phyloP scores from a whole-genome alignment of 768 basidiomycete species.

The Boletus reticuloceps region DNA sequence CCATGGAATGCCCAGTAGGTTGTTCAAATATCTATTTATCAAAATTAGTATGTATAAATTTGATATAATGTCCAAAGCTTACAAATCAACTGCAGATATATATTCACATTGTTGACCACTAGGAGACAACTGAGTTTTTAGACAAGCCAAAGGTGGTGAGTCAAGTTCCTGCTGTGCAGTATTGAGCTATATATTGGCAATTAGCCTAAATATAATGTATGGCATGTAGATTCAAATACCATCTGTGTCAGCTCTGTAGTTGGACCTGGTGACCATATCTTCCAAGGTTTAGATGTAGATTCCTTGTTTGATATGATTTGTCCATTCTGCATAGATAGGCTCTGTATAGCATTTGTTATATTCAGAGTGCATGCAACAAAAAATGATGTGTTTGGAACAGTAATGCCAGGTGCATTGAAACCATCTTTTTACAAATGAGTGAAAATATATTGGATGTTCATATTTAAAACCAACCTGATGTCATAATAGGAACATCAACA shows the following conservation, averaged over 20 bases:
- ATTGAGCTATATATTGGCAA: background rate
- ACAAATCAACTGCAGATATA: background rate
- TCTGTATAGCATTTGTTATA: background rate
- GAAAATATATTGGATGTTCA: background rate
- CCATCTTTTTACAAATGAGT: background rate
- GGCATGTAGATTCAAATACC: background rate
- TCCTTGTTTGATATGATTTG: background rate
- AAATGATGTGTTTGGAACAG: background rate
- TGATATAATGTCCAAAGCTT: background rate
- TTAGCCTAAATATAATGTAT: background rate
- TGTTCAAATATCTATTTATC: constrained; percentile 1
- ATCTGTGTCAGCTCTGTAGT: background rate
- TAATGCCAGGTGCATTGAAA: rapidly evolving
- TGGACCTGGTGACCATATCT: constrained; percentile 2
- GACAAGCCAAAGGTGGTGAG: background rate
- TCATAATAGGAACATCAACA: background rate
- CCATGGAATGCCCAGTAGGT: background rate
- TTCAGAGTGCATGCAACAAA: constrained; percentile 8
- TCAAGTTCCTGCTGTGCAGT: background rate
- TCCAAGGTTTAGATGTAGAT: background rate
- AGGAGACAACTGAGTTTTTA: background rate
- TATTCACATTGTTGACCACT: background rate
- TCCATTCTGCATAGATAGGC: constrained; percentile 2
- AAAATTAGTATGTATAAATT: background rate
- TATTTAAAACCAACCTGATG: background rate